Conservation (phyloP, 352 stramenopile genomes). For the Pythium folliculosum region DNA sequence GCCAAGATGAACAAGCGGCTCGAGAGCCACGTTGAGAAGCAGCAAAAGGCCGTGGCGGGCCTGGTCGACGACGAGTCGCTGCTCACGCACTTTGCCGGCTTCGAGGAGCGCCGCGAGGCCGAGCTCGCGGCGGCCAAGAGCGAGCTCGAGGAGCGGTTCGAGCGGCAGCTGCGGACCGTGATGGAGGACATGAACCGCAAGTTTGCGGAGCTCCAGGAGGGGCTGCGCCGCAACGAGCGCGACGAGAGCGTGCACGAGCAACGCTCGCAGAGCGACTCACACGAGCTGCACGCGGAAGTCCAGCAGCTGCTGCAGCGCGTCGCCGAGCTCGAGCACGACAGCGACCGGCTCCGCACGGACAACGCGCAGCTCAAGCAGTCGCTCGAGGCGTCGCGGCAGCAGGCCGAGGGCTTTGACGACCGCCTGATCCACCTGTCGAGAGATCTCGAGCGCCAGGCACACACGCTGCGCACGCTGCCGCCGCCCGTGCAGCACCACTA, state of each 20-base stretch:
- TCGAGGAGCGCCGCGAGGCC: slow-evolving; percentile 56
- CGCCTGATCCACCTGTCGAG: slow-evolving; percentile 4
- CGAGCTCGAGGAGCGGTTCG: slow-evolving; percentile 25
- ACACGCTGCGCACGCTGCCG: slow-evolving; percentile 6
- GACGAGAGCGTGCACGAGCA: slow-evolving; percentile 5
- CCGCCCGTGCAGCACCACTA: slow-evolving; percentile 6
- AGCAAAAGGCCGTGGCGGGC: slow-evolving; percentile 16
- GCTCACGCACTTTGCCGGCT: slow-evolving; percentile 47
- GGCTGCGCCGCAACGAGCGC: neutral
- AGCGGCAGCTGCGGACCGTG: slow-evolving; percentile 23
- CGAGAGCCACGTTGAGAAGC: slow-evolving; percentile 28
- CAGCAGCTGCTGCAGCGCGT: slow-evolving; percentile 14
- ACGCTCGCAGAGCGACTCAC: neutral
- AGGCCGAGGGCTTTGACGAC: neutral
- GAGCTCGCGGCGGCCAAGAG: slow-evolving; percentile 37
- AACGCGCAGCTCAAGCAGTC: slow-evolving; percentile 13
- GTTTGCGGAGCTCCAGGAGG: slow-evolving; percentile 13
- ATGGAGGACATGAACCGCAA: slow-evolving; percentile 19
- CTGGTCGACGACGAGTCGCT: slow-evolving; percentile 55
- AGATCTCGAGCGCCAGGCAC: slow-evolving; percentile 4
- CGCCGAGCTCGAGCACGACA: slow-evolving; percentile 18
- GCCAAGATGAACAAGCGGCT: slow-evolving; percentile 34
- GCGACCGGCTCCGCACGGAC: slow-evolving; percentile 2
- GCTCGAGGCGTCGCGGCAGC: slow-evolving; percentile 6
- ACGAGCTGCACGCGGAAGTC: slow-evolving; percentile 9